A percentile compares a stretch with the other conserved stretches of the same genome.
These are phyloP conservation scores for Goffeauzyma gilvescens DNA, from an alignment of 768 basidiomycete species.

Conservation along the genomic window DNA sequence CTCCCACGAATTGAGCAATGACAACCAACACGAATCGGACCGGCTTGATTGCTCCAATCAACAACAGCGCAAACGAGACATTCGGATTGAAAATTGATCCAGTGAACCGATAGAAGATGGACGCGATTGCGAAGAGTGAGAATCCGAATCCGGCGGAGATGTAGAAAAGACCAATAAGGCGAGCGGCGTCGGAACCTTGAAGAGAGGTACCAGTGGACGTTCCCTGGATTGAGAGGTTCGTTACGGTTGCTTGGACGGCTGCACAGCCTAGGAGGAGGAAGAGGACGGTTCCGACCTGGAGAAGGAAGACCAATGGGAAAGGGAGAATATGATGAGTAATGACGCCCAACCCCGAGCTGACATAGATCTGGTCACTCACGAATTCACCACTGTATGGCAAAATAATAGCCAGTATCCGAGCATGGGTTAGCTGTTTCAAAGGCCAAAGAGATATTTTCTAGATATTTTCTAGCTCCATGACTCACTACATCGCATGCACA, in stretches of 20 bases:
- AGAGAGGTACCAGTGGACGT: conserved; percentile 5
- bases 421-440: no score
- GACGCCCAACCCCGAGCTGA: no score
- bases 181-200: conserved; percentile 11
- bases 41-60: conserved; percentile 24
- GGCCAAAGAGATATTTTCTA: neutral
- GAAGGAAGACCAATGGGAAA: neutral
- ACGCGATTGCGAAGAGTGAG: conserved; percentile 21
- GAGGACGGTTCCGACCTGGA: conserved; percentile 10
- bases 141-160: conserved; percentile 22
- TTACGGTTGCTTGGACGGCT: conserved; percentile 16
- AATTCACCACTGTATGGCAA: no score
- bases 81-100: conserved; percentile 15
- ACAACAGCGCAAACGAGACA: conserved; percentile 18
- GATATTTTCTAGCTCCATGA: neutral
- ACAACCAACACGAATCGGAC: conserved; percentile 18
- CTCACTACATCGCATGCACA: conserved; percentile 15
- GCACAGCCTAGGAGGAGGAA: conserved; percentile 22
- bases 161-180: conserved; percentile 18
- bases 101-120: conserved; percentile 29
- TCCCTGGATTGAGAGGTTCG: conserved; percentile 11
- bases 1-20: conserved; percentile 9
- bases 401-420: no score
- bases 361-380: no score
- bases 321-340: no score